Evolutionary conservation across 176 grass and related monocot genomes (phyloP), one percentile per base, ranked within the genome.

Genomic region (Oryza australiensis): DNA sequence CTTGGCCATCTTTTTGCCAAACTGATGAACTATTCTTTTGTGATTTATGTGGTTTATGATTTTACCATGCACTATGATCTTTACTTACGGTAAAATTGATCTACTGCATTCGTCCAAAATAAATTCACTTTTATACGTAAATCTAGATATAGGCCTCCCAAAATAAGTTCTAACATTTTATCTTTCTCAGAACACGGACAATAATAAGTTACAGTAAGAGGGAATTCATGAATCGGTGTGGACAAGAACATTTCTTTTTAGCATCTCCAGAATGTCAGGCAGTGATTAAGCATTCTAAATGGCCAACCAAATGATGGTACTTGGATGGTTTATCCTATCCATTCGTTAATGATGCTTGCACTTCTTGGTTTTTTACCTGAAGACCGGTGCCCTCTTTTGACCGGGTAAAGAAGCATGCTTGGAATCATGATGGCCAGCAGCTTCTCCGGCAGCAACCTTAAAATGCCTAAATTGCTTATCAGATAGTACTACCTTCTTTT

Each of bases 321-420:
- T 38, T 43, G 27, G 24, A 35, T 68, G 29, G 64, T 66, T 70
- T 69, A 35, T 45, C 13, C 5, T 82, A 77, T 72, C 55, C 30
- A 72, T 46, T 30, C 3, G 49, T 26, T 82, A 28, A 76, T 64
- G 64, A 82, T 70, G 64, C 1, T 27, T 64, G 51, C 9, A 3
- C 22, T 23, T 75, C 64, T 23, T 26, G 66, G 14, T 2, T 37
- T 73, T 86, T 86, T 55, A 80, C 69, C 76, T 75, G 70, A 75
- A 86, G 46, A 87, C 71, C 71, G 63, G 78, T 81, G 71, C 3
- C 71, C n/a, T 46, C 40, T 82, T 87, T 87, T 87, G 85, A 87
- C 85, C n/a, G 40, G 66, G 26, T 22, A 76, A 70, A 77, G 51
- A 64, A 51, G 75, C 49, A 70, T 76, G 71, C 37, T 62, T 77